These are phyloP conservation scores for Sporothrix pseudoabietina DNA, from an alignment of 2,329 filamentous ascomycete species.

Conservation along the genomic window DNA sequence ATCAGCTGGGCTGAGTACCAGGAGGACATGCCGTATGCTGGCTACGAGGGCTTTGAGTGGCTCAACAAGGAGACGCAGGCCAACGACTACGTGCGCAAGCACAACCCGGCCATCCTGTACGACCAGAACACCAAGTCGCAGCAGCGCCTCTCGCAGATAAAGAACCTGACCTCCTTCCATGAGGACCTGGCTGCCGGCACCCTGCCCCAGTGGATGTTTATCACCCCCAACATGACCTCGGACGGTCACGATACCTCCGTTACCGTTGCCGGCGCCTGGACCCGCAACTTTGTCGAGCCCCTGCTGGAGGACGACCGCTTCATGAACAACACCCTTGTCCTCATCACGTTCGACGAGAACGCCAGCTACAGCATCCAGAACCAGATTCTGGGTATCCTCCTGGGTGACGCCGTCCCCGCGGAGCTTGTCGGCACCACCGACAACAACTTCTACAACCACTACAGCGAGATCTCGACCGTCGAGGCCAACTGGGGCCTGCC, in stretches of 20 bases:
- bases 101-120: conserved; percentile 69
- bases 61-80: conserved; percentile 65
- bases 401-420: conserved; percentile 72
- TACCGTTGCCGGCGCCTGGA: conserved; percentile 69
- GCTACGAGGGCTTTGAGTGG: conserved; percentile 66
- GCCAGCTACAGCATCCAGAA: conserved; percentile 69
- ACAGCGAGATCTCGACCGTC: conserved; percentile 67
- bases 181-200: conserved; percentile 63
- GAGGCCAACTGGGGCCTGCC: conserved; percentile 70
- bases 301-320: conserved; percentile 70
- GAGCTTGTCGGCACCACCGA: conserved; percentile 69
- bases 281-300: conserved; percentile 67
- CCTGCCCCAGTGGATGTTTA: conserved; percentile 72
- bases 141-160: conserved; percentile 67
- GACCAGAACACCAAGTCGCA: conserved; percentile 62
- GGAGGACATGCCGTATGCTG: conserved; percentile 75
- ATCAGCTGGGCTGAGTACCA: conserved; percentile 74
- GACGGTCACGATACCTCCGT: conserved; percentile 76
- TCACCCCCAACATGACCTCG: conserved; percentile 74
- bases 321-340: conserved; percentile 72
- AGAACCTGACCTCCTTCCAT: conserved; percentile 72
- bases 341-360: conserved; percentile 81
- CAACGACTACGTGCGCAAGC: conserved; percentile 82
- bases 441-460: conserved; percentile 71
- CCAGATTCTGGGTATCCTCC: conserved; percentile 67